Conservation (phyloP, 2,329 filamentous ascomycete species). For the Macrophomina phaseolina region DNA sequence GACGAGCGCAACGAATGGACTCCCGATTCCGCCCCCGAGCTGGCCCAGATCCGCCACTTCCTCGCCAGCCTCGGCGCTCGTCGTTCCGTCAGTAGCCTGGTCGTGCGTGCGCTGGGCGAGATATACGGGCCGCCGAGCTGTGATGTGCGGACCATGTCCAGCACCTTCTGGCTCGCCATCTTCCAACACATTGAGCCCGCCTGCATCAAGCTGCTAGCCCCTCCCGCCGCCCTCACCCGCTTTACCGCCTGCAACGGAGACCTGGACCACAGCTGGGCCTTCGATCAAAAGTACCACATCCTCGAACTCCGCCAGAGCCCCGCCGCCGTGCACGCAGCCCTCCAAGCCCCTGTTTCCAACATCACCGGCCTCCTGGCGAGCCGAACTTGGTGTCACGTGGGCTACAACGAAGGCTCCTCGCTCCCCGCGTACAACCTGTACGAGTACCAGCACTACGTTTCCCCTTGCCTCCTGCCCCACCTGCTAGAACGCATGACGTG, state of each 20-base stretch:
- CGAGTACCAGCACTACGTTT: slow-evolving; percentile 70
- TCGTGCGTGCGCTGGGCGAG: slow-evolving; percentile 46
- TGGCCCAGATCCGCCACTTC: slow-evolving; percentile 32
- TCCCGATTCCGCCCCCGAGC: not conserved
- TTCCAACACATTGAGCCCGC: slow-evolving; percentile 39
- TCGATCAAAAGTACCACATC: slow-evolving; percentile 67
- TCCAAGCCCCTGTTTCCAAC: slow-evolving; percentile 28
- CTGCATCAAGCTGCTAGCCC: slow-evolving; percentile 54
- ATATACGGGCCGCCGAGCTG: not conserved
- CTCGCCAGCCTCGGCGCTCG: slow-evolving; percentile 33
- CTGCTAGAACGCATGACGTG: not conserved
- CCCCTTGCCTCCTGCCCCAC: slow-evolving; percentile 63
- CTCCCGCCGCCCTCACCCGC: slow-evolving; percentile 64
- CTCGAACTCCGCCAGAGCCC: slow-evolving; percentile 51
- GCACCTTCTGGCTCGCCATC: slow-evolving; percentile 39
- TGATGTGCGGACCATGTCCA: not conserved
- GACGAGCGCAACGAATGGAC: not conserved
- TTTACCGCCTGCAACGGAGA: slow-evolving; percentile 59
- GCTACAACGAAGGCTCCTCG: slow-evolving; percentile 77
- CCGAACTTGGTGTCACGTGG: slow-evolving; percentile 68
- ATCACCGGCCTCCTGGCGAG: slow-evolving; percentile 58
- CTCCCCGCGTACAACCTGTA: slow-evolving; percentile 73
- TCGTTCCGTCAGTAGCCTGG: slow-evolving; percentile 54
- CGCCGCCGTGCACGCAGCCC: not conserved
- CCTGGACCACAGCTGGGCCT: slow-evolving; percentile 66